Percentiles rank a stretch among this genome's conserved stretches.
Evolutionary conservation across 139 green algal genomes (phyloP).

Genomic region (Chlamydomonas sphaeroides): DNA sequence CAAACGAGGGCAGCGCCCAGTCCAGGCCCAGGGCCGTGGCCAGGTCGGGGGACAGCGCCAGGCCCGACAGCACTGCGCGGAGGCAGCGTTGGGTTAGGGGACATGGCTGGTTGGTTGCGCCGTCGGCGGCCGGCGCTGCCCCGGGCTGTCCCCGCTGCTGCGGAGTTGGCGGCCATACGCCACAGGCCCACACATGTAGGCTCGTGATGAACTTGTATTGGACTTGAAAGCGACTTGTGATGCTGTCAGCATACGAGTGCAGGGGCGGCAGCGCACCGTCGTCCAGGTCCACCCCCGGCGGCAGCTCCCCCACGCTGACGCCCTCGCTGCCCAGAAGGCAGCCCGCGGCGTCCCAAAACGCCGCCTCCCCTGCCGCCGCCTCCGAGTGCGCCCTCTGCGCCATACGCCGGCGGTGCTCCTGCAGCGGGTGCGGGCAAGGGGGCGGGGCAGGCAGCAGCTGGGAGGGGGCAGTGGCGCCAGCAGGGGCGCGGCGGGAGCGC

Average conservation of each 20-base stretch:
- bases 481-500: no score
- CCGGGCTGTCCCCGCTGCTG: no score
- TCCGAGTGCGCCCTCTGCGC: not conserved
- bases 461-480: no score
- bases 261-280: conserved; percentile 16
- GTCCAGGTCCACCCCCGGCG: conserved; percentile 51
- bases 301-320: conserved; percentile 72
- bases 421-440: not conserved
- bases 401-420: conserved; percentile 51
- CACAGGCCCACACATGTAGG: no score
- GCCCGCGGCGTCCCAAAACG: conserved; percentile 10
- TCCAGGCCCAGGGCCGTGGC: conserved; percentile 24
- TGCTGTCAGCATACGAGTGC: no score
- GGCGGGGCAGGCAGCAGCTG: no score
- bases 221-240: no score
- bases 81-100: not conserved
- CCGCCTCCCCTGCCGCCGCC: not conserved
- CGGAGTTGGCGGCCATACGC: no score
- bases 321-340: conserved; percentile 37
- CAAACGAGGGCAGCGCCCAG: conserved; percentile 13
- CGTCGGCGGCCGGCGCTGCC: no score
- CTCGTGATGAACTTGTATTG: no score
- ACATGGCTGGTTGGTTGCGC: no score
- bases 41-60: conserved; percentile 10
- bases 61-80: conserved; percentile 22